Conservation (phyloP, 169 alveolate genomes). For the Eimeria necatrix region DNA sequence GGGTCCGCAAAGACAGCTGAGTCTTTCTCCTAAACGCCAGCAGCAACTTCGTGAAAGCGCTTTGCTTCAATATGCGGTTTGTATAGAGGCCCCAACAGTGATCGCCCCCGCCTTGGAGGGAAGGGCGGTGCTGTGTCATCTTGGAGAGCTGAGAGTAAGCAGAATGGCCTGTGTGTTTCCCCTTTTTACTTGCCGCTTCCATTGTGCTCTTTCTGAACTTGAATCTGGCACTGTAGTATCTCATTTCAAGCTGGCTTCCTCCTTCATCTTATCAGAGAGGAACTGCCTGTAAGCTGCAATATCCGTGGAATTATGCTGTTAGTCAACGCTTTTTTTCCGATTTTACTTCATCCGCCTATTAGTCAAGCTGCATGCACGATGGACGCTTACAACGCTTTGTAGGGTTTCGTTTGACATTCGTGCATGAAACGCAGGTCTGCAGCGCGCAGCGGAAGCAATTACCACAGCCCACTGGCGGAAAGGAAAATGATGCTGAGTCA, state of each 20-base stretch:
- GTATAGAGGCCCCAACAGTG: slow-evolving; percentile 68
- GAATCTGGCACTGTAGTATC: neutral
- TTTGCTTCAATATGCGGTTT: slow-evolving; percentile 20
- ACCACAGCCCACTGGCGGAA: neutral
- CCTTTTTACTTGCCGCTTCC: neutral
- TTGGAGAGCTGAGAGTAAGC: slow-evolving; percentile 66
- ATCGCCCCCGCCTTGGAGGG: slow-evolving; percentile 62
- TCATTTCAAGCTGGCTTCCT: neutral
- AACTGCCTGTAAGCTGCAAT: neutral
- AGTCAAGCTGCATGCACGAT: neutral
- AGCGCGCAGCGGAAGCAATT: slow-evolving; percentile 35
- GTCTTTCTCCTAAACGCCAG: slow-evolving; percentile 46
- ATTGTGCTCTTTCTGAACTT: neutral
- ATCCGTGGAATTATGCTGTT: neutral
- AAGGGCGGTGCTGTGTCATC: slow-evolving; percentile 53
- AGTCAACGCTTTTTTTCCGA: neutral
- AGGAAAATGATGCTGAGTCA: neutral
- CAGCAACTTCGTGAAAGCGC: slow-evolving; percentile 41
- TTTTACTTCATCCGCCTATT: neutral
- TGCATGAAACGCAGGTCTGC: slow-evolving; percentile 53
- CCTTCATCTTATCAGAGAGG: neutral
- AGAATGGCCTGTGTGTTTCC: neutral
- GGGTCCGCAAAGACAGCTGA: slow-evolving; percentile 1
- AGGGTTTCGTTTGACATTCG: neutral
- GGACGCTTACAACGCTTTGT: neutral